Evolutionary conservation across 148 eudicot species (phyloP), one percentile per base, ranked within the genome.

Genomic region (Drosera capensis): DNA sequence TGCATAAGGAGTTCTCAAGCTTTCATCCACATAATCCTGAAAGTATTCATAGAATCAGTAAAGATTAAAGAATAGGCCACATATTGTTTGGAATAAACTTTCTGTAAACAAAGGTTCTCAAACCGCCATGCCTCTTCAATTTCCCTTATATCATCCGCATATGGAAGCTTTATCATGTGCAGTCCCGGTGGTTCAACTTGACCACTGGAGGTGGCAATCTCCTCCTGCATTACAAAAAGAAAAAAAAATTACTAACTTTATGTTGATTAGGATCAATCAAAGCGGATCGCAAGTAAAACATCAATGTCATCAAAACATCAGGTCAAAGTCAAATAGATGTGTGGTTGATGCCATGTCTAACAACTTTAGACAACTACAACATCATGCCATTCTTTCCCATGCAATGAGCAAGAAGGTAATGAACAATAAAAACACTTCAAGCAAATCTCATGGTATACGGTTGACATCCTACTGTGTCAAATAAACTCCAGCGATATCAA

Each of bases 141-240:
- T 31, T 68, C 75, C 56, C 95, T 70, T 59, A 90, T 80, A 60
- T 90, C 97, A 65, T 90, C 93, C 57, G 87, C 73, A 70, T 90
- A 90, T 34, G 95, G 97, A 55, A 90, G 87, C 57, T 73, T 67
- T 60, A 90, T 78, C 95, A 90, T 84, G 72, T 90, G 84, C 95
- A 90, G 65, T 59, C 97, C 97, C 40, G 97, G 87, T 23, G 97
- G 97, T 65, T 90, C 97, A 58, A 80, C 63, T 70, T 78, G 95
- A 65, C 95, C 87, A 48, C 92, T 51, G 20, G 71, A 24, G 66
- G 54, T 71, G 29, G 51, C 38, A 58, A 78, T 68, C 71, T 90
- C 97, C 40, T 84, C 97, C 97, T 90, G 81, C 68, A 62, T 36
- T 34, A 25, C 29, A 20, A 23, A 11, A 43, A 23, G 18, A 15